Conservation (phyloP, 352 stramenopile genomes). For the Globisporangium ultimum region DNA sequence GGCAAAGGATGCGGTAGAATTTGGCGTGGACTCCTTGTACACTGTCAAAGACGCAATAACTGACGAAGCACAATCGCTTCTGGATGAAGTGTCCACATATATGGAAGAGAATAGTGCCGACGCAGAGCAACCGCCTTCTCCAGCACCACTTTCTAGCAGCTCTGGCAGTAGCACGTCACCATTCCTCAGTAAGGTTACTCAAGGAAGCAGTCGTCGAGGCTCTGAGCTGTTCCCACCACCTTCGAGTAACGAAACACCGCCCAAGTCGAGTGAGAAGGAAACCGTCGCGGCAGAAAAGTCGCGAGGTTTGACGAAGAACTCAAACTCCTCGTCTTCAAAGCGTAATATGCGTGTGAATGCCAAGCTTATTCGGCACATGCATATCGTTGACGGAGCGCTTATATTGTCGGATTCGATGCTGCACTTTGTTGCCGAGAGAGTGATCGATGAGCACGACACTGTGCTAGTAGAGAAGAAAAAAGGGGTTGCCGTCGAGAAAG, state of each 20-base stretch:
- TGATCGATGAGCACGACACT: conserved; percentile 75
- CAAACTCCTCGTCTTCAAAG: conserved; percentile 13
- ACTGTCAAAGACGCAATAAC: conserved; percentile 62
- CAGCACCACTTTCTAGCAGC: conserved; percentile 1
- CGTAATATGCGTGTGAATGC: conserved; percentile 38
- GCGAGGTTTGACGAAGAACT: background rate
- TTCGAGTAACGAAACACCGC: background rate
- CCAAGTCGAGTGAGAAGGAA: background rate
- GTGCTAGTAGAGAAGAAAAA: conserved; percentile 53
- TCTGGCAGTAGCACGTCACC: background rate
- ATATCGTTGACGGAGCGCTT: conserved; percentile 65
- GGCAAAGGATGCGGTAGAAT: conserved; percentile 72
- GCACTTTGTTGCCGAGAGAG: conserved; percentile 56
- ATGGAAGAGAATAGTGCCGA: conserved; percentile 30
- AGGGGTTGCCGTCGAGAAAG: conserved; percentile 31
- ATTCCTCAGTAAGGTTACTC: background rate
- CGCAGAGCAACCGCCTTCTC: background rate
- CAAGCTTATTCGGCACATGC: conserved; percentile 72
- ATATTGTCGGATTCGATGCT: conserved; percentile 49
- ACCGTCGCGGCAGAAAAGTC: background rate
- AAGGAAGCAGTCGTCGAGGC: background rate
- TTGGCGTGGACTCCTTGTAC: conserved; percentile 68
- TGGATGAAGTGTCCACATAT: conserved; percentile 58
- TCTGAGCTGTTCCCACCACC: conserved; percentile 1
- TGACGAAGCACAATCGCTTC: conserved; percentile 61